Evolutionary conservation across 106 monocot species (phyloP).

Genomic region (Gastrodia elata): DNA sequence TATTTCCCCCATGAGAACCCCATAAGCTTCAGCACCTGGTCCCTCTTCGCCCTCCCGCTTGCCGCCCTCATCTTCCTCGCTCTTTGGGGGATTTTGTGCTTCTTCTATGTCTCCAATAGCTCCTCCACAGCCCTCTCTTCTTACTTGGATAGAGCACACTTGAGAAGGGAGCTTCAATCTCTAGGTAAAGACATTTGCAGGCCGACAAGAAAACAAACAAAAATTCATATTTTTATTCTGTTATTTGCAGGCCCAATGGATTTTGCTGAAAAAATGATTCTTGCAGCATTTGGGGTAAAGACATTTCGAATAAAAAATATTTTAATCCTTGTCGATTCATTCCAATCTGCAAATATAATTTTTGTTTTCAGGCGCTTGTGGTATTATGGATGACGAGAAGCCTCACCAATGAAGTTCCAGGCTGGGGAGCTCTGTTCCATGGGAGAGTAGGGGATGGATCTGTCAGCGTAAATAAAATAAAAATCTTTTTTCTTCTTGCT

Average conservation of each 20-base stretch:
- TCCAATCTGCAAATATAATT: too few relatives aligned
- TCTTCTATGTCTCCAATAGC: slow-evolving; percentile 50
- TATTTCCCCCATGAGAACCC: slow-evolving; percentile 60
- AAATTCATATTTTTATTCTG: too few relatives aligned
- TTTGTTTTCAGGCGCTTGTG: slow-evolving; percentile 52
- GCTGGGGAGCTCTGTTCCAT: slow-evolving; percentile 80
- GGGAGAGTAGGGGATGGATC: slow-evolving; percentile 71
- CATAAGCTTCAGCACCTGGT: slow-evolving; percentile 82
- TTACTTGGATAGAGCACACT: slow-evolving; percentile 55
- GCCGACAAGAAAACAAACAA: too few relatives aligned
- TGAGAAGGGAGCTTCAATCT: slow-evolving; percentile 64
- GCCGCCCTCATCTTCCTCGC: slow-evolving; percentile 62
- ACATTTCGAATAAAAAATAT: background rate
- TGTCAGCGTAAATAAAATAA: slow-evolving; percentile 69
- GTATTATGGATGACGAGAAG: slow-evolving; percentile 93
- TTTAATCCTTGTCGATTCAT: too few relatives aligned
- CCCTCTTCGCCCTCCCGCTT: slow-evolving; percentile 71
- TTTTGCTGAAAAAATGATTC: slow-evolving; percentile 91
- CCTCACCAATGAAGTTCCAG: slow-evolving; percentile 68
- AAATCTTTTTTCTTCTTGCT: background rate
- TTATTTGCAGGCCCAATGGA: slow-evolving; percentile 67
- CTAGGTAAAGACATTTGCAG: slow-evolving; percentile 45
- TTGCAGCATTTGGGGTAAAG: slow-evolving; percentile 79
- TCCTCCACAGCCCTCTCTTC: slow-evolving; percentile 36
- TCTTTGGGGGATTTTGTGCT: slow-evolving; percentile 62